Percentiles rank a stretch among this genome's conserved stretches.
phyloP scores from a whole-genome alignment of 2,329 filamentous ascomycete genomes.

The Claviceps arundinis region DNA sequence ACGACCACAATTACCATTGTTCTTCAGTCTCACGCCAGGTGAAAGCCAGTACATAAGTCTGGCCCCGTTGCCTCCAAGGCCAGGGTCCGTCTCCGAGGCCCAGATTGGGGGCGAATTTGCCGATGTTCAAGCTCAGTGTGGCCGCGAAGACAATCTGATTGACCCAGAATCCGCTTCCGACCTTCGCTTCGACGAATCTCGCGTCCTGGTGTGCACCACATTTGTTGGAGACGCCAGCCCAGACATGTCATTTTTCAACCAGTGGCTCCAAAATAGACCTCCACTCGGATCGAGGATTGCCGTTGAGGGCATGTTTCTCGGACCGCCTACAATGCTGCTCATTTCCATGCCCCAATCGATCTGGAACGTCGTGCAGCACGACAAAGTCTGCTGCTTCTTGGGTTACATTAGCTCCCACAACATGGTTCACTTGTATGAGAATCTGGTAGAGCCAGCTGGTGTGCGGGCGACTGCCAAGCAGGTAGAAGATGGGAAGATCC shows the following conservation, averaged over 20 bases:
- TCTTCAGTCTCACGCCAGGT: slow-evolving; percentile 42
- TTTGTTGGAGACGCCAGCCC: slow-evolving; percentile 52
- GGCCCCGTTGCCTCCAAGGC: slow-evolving; percentile 28
- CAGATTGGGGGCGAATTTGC: slow-evolving; percentile 14
- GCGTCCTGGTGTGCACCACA: slow-evolving; percentile 53
- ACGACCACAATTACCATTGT: slow-evolving; percentile 30
- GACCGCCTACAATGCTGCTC: slow-evolving; percentile 51
- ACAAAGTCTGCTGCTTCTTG: slow-evolving; percentile 53
- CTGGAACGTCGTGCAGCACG: slow-evolving; percentile 51
- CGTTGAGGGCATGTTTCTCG: slow-evolving; percentile 55
- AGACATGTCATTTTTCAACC: slow-evolving; percentile 52
- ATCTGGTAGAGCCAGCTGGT: slow-evolving; percentile 35
- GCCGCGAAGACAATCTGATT: slow-evolving; percentile 27
- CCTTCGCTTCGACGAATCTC: slow-evolving; percentile 46
- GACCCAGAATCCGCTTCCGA: slow-evolving; percentile 36
- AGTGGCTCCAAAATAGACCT: slow-evolving; percentile 50
- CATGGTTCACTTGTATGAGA: slow-evolving; percentile 50
- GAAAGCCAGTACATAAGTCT: slow-evolving; percentile 40
- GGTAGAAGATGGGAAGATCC: slow-evolving; percentile 42
- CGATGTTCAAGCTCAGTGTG: slow-evolving; percentile 11
- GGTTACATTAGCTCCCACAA: slow-evolving; percentile 55
- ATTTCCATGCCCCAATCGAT: slow-evolving; percentile 52
- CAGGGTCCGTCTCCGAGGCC: slow-evolving; percentile 14
- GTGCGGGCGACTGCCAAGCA: slow-evolving; percentile 35
- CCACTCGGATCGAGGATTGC: slow-evolving; percentile 43